A percentile compares a stretch with the other conserved stretches of the same genome.
Evolutionary conservation across 176 grass and related monocot species (phyloP).

Genomic region (Avena atlantica): DNA sequence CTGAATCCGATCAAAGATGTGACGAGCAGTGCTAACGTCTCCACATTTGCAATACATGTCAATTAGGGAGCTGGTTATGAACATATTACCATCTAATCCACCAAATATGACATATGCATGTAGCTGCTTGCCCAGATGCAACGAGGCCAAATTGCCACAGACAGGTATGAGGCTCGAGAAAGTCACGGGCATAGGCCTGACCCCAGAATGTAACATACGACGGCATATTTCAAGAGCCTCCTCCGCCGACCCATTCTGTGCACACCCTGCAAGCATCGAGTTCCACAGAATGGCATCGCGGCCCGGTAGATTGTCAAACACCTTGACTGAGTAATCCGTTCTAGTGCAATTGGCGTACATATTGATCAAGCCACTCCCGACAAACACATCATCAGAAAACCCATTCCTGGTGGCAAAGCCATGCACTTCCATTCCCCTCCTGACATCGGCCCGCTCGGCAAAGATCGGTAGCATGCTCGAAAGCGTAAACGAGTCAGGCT

Average conservation of each 20-base stretch:
- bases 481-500: constrained; percentile 65
- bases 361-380: constrained; percentile 75
- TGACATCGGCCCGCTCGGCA: constrained; percentile 52
- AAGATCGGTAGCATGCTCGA: constrained; percentile 74
- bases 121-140: constrained; percentile 67
- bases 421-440: constrained; percentile 66
- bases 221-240: constrained; percentile 68
- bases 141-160: constrained; percentile 57
- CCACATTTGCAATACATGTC: constrained; percentile 87
- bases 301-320: constrained; percentile 52
- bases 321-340: constrained; percentile 52
- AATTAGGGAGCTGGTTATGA: constrained; percentile 71
- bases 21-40: constrained; percentile 48
- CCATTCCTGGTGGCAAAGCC: constrained; percentile 60
- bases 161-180: constrained; percentile 71
- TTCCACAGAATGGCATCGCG: constrained; percentile 66
- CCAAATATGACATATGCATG: constrained; percentile 56
- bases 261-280: constrained; percentile 62
- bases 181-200: constrained; percentile 57
- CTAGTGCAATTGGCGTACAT: constrained; percentile 69
- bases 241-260: constrained; percentile 61
- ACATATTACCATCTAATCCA: constrained; percentile 52
- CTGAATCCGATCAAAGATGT: constrained; percentile 56
- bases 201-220: constrained; percentile 50
- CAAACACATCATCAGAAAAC: constrained; percentile 49